Base-by-base conservation (phyloP, 495 filamentous ascomycete species). In the Aspergillus conjunctus region DNA sequence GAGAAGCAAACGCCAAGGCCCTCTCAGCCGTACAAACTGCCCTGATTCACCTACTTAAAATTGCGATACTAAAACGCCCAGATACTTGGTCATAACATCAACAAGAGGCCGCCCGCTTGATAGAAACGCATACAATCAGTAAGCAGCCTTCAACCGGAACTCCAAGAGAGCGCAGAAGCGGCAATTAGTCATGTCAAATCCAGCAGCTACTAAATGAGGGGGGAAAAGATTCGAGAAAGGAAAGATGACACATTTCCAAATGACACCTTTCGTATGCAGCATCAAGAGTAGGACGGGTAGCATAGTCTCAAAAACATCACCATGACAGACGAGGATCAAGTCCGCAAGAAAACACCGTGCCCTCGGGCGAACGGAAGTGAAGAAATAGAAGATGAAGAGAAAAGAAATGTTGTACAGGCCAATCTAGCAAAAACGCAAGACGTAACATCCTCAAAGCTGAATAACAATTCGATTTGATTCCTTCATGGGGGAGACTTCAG, bases 381-480 rank as follows among this genome's bases (percentile, higher is more conserved):
- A 66, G 59, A 66, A 59, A 56, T 59, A 41, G 58, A 68, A 63
- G 54, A 49, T 33, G 51, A 62, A 68, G 18, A 41, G 9, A 51
- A 44, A 67, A 60, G 61, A 30, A 60, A 60, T 72, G 72, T 72
- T 74, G 65, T 74, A 74, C 72, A 74, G 66, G 64, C 63, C 63
- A 66, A 60, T 72, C 70, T 68, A 72, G 63, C 63, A 65, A 48
- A 39, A 67, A 71, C 67, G 67, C 71, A 68, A 62, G 68, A 70
- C 66, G 63, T 62, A 65, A 70, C 64, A 71, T 68, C 66, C 68
- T 73, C 61, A 67, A 72, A 71, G 66, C 33, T 34, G 64, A 67
- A 75, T 74, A 70, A 73, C 66, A 68, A 70, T 78, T 76, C 74
- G 72, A 78, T 77, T 74, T 74, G 67, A 70, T 72, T 73, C 74